Conservation (phyloP, 2,329 filamentous ascomycete species). For the Exserohilum turcica region DNA sequence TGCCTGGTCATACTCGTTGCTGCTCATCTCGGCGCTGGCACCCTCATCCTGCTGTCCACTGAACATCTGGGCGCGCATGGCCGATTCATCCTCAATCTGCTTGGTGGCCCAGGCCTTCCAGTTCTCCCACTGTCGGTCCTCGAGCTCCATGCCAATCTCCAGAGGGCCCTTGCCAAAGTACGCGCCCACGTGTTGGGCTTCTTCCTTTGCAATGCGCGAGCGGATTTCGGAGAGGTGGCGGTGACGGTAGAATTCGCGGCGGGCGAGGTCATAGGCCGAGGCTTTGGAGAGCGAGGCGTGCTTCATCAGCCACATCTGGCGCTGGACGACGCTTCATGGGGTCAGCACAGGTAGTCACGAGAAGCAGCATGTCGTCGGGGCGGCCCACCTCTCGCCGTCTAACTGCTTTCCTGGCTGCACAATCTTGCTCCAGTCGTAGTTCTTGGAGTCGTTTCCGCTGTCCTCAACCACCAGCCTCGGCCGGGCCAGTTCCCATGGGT, state of each 20-base stretch:
- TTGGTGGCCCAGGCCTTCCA: slow-evolving; percentile 82
- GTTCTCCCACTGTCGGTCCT: slow-evolving; percentile 76
- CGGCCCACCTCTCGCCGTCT: slow-evolving; percentile 79
- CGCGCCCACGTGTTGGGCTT: slow-evolving; percentile 82
- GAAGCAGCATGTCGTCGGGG: neutral
- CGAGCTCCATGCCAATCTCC: slow-evolving; percentile 80
- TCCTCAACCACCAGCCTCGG: slow-evolving; percentile 84
- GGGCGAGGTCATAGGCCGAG: slow-evolving; percentile 81
- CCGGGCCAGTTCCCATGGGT: slow-evolving; percentile 95
- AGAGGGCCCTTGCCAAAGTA: slow-evolving; percentile 81
- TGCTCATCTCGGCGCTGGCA: slow-evolving; percentile 20
- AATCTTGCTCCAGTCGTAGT: slow-evolving; percentile 79
- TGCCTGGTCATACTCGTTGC: slow-evolving; percentile 35
- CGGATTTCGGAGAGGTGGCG: slow-evolving; percentile 84
- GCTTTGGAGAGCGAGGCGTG: slow-evolving; percentile 61
- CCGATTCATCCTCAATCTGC: slow-evolving; percentile 57
- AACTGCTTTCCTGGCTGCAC: slow-evolving; percentile 75
- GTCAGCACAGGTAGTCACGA: neutral
- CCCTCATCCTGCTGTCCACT: slow-evolving; percentile 40
- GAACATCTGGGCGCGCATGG: slow-evolving; percentile 52
- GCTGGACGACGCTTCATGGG: slow-evolving; percentile 79
- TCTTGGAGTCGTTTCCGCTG: slow-evolving; percentile 79
- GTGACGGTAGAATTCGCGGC: slow-evolving; percentile 86
- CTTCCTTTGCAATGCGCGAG: slow-evolving; percentile 81
- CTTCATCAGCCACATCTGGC: slow-evolving; percentile 81